These are phyloP conservation scores for Platanthera guangdongensis DNA, from an alignment of 106 monocot species.

Conservation along the genomic window DNA sequence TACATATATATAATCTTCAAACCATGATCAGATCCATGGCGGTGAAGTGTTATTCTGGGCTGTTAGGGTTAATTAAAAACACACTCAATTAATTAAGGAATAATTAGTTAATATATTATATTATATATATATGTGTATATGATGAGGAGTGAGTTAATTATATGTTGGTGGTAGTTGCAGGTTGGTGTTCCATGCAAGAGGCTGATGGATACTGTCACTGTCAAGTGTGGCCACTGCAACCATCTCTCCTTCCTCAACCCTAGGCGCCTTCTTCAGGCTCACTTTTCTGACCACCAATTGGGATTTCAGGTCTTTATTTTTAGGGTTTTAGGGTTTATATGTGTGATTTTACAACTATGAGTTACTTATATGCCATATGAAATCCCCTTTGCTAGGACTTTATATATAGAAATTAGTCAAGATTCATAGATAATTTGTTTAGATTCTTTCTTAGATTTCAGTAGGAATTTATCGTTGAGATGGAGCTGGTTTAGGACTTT, in stretches of 20 bases:
- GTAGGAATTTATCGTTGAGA: too few species aligned
- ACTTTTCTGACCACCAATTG: constrained; percentile 6
- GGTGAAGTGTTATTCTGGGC: neutral
- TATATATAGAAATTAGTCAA: too few species aligned
- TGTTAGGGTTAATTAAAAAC: neutral
- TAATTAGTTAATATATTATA: neutral
- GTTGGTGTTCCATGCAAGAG: constrained; percentile 30
- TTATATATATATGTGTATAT: neutral
- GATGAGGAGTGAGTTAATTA: neutral
- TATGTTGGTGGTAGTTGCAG: constrained; percentile 7
- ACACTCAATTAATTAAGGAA: neutral
- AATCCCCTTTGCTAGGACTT: too few species aligned
- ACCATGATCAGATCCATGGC: too few species aligned
- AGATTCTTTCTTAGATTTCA: too few species aligned
- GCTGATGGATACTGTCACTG: constrained; percentile 27
- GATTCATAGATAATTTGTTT: too few species aligned
- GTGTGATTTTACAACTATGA: neutral
- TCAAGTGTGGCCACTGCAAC: constrained; percentile 27
- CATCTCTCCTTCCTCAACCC: constrained; percentile 24
- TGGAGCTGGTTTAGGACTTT: too few species aligned
- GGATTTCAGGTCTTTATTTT: constrained; percentile 13
- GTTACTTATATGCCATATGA: too few species aligned
- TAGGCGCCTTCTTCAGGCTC: constrained; percentile 4
- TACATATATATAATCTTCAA: too few species aligned
- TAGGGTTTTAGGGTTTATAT: neutral